Conservation (phyloP, 306 rosid species). For the Cyamopsis tetragonoloba region DNA sequence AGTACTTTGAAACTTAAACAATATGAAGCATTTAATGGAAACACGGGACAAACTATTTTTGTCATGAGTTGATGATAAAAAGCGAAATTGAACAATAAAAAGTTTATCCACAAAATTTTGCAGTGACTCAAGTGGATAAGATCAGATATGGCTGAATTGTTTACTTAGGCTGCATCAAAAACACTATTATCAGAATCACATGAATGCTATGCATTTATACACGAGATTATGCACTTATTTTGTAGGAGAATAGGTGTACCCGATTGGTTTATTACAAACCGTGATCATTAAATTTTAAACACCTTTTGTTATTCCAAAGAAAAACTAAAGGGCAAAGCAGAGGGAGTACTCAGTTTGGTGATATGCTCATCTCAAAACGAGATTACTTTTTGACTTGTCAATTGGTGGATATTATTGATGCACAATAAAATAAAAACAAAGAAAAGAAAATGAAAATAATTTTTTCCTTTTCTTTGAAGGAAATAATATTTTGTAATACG, state of each 20-base stretch:
- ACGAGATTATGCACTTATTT: not conserved
- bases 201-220: constrained; percentile 27
- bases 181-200: constrained; percentile 23
- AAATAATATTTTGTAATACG: too few species aligned
- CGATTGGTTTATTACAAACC: not conserved
- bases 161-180: not conserved
- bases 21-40: not conserved
- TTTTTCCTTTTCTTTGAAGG: too few species aligned
- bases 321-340: too few species aligned
- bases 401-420: too few species aligned
- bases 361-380: too few species aligned
- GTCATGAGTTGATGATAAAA: not conserved
- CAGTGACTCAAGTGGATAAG: not conserved
- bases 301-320: too few species aligned
- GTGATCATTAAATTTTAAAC: not conserved
- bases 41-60: not conserved
- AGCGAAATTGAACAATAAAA: not conserved
- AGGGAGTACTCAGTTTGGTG: too few species aligned
- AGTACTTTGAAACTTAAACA: too few species aligned
- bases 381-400: too few species aligned
- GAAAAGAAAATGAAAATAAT: too few species aligned
- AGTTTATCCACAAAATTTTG: not conserved
- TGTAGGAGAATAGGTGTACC: not conserved
- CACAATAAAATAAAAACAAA: too few species aligned
- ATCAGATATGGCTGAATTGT: not conserved